Evolutionary conservation across 345 rosid genomes (phyloP).

Genomic region (Brassica carinata): DNA sequence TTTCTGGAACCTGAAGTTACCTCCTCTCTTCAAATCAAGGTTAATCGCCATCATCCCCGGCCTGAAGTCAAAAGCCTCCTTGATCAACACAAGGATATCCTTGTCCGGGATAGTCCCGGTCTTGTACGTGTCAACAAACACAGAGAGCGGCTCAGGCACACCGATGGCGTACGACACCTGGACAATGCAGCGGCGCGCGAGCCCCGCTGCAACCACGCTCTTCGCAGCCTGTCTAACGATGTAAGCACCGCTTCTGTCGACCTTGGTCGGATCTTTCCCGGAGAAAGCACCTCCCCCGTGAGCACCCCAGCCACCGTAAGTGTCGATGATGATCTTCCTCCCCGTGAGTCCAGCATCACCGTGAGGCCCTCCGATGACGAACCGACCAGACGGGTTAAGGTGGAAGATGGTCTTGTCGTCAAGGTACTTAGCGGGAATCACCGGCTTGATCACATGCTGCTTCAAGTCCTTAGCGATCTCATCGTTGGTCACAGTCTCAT

Average conservation of each 20-base stretch:
- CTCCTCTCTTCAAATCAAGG: slow-evolving; percentile 74
- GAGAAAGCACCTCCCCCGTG: slow-evolving; percentile 83
- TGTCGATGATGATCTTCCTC: slow-evolving; percentile 76
- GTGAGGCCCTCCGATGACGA: slow-evolving; percentile 83
- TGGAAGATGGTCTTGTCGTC: slow-evolving; percentile 82
- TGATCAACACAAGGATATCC: slow-evolving; percentile 55
- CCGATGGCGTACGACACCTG: slow-evolving; percentile 82
- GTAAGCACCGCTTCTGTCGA: slow-evolving; percentile 84
- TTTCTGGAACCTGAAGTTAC: slow-evolving; percentile 73
- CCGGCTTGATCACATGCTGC: slow-evolving; percentile 73
- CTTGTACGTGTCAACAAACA: slow-evolving; percentile 63
- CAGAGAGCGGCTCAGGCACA: slow-evolving; percentile 71
- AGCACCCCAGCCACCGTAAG: slow-evolving; percentile 82
- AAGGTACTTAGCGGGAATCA: slow-evolving; percentile 67
- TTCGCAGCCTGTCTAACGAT: slow-evolving; percentile 80
- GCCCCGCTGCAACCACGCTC: slow-evolving; percentile 74
- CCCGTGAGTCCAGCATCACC: slow-evolving; percentile 90
- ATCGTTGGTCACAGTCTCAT: slow-evolving; percentile 73
- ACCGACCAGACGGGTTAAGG: slow-evolving; percentile 78
- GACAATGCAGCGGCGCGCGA: slow-evolving; percentile 73
- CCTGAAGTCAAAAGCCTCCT: slow-evolving; percentile 73
- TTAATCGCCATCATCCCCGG: slow-evolving; percentile 80
- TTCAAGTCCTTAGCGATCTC: slow-evolving; percentile 69
- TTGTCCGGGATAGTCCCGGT: slow-evolving; percentile 61
- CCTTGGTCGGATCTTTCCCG: slow-evolving; percentile 78